Percentiles rank a stretch among this genome's conserved stretches.
These are phyloP conservation scores for Lunasporangiospora selenospora DNA, from an alignment of 192 early-diverging fungal genomes.

Conservation along the genomic window DNA sequence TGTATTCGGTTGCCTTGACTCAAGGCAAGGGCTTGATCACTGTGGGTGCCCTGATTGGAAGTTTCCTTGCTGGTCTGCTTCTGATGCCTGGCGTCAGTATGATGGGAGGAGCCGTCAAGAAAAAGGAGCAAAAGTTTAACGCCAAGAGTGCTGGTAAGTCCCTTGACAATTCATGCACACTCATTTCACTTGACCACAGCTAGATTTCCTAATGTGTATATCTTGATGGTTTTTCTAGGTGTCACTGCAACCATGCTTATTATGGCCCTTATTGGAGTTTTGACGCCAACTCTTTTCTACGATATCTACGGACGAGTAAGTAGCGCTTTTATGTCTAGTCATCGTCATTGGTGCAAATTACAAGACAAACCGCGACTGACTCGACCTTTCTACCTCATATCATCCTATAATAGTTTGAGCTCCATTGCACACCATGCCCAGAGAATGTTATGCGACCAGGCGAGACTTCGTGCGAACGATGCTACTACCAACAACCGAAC, in stretches of 20 bases:
- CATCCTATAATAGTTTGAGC: conserved; percentile 1
- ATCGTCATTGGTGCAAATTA: neutral
- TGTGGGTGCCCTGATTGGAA: conserved; percentile 93
- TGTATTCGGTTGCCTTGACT: conserved; percentile 89
- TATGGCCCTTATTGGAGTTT: conserved; percentile 89
- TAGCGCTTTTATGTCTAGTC: neutral
- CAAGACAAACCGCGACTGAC: conserved; percentile 15
- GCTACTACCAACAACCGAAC: conserved; percentile 59
- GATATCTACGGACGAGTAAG: conserved; percentile 81
- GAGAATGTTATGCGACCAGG: too few species aligned
- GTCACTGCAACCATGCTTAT: conserved; percentile 97
- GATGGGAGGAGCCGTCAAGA: conserved; percentile 89
- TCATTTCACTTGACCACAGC: too few species aligned
- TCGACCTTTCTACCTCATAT: conserved; percentile 57
- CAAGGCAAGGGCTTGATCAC: conserved; percentile 88
- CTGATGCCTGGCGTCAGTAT: conserved; percentile 94
- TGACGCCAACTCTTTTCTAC: conserved; percentile 96
- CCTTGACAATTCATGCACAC: too few species aligned
- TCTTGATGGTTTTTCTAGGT: too few species aligned
- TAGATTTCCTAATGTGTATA: too few species aligned
- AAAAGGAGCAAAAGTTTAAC: conserved; percentile 95
- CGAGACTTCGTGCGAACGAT: conserved; percentile 62
- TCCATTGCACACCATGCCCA: too few species aligned
- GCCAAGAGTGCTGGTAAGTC: conserved; percentile 82
- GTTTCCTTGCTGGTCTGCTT: conserved; percentile 86